These are phyloP conservation scores for Geosmithia putterillii DNA, from an alignment of 2,329 filamentous ascomycete genomes.

Conservation along the genomic window DNA sequence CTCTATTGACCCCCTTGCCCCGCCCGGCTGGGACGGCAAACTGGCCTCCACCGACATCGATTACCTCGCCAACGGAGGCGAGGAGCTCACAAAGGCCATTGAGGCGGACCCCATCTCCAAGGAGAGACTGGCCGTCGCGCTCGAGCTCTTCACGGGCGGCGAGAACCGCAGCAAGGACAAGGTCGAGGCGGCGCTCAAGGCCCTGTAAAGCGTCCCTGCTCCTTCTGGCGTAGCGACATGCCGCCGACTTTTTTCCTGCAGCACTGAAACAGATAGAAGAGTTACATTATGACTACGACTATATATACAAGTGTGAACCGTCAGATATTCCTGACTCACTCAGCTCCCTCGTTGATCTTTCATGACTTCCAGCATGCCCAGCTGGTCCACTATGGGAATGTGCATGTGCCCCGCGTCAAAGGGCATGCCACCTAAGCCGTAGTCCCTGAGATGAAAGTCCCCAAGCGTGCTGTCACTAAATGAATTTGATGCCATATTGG, in stretches of 20 bases:
- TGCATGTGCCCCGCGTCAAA: background rate
- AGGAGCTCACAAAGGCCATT: constrained; percentile 27
- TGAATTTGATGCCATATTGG: too few relatives aligned
- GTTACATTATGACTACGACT: too few relatives aligned
- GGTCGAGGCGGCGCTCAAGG: constrained; percentile 16
- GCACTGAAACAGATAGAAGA: too few relatives aligned
- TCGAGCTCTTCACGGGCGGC: constrained; percentile 25
- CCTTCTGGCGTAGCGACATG: too few relatives aligned
- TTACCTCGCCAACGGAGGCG: constrained; percentile 31
- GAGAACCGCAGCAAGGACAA: constrained; percentile 23
- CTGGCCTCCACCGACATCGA: constrained; percentile 26
- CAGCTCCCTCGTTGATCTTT: background rate
- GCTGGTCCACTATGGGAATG: background rate
- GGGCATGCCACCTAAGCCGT: background rate
- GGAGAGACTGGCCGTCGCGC: constrained; percentile 22
- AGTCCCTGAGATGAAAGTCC: background rate
- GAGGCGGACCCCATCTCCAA: constrained; percentile 21
- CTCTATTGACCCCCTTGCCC: constrained; percentile 24
- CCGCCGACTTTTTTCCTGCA: background rate
- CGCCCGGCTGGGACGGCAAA: constrained; percentile 23
- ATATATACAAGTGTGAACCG: background rate
- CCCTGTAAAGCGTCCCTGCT: too few relatives aligned
- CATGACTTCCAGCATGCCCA: background rate
- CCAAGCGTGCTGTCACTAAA: background rate
- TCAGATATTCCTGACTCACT: too few relatives aligned